Evolutionary conservation across 1,139 yeast species (phyloP).

Genomic region (Groenewaldozyma sp.): DNA sequence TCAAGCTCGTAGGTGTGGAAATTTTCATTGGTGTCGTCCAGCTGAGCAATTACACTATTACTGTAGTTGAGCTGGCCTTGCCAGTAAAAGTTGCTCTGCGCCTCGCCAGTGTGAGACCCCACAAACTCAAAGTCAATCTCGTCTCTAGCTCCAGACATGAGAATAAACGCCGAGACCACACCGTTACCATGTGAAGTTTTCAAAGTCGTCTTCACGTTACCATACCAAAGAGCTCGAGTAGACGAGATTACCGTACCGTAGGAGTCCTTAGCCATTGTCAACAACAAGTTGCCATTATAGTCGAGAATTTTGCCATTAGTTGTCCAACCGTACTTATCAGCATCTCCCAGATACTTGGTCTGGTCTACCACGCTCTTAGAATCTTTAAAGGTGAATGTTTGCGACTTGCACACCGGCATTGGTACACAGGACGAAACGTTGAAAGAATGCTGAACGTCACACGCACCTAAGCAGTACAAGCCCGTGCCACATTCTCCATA

Average conservation of each 20-base stretch:
- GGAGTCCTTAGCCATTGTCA: slow-evolving; percentile 75
- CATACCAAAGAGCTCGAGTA: slow-evolving; percentile 78
- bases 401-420: slow-evolving; percentile 32
- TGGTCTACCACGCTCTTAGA: slow-evolving; percentile 29
- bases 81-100: slow-evolving; percentile 72
- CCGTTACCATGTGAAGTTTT: slow-evolving; percentile 72
- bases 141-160: slow-evolving; percentile 79
- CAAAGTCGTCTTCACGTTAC: slow-evolving; percentile 58
- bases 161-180: slow-evolving; percentile 77
- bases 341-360: slow-evolving; percentile 59
- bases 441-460: slow-evolving; percentile 61
- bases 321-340: slow-evolving; percentile 59
- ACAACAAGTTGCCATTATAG: slow-evolving; percentile 42
- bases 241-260: slow-evolving; percentile 79
- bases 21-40: slow-evolving; percentile 48
- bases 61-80: slow-evolving; percentile 64
- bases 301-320: slow-evolving; percentile 59
- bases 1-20: slow-evolving; percentile 75
- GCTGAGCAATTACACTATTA: slow-evolving; percentile 42
- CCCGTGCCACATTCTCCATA: slow-evolving; percentile 85
- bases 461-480: slow-evolving; percentile 69
- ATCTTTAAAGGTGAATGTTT: slow-evolving; percentile 19
- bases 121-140: slow-evolving; percentile 85
- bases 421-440: slow-evolving; percentile 62
- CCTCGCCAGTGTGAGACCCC: slow-evolving; percentile 57